A percentile compares a stretch with the other conserved stretches of the same genome.
Evolutionary conservation across 2,329 filamentous ascomycete species (phyloP).

Genomic region (Alternaria sp.): DNA sequence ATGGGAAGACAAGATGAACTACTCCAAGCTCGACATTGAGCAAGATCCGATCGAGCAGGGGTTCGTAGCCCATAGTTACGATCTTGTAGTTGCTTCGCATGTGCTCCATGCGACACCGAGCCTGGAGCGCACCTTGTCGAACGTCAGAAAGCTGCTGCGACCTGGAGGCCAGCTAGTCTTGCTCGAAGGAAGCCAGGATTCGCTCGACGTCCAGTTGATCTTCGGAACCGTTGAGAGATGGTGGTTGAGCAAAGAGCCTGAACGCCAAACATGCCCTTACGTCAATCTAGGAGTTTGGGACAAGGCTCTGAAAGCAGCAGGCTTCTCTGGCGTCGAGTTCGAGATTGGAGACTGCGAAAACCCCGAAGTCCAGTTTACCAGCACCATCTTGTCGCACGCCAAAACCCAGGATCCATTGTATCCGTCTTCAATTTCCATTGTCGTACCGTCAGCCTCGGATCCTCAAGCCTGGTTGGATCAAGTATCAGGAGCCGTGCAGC

Average conservation of each 20-base stretch:
- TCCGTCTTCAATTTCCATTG: background rate
- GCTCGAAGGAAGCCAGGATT: background rate
- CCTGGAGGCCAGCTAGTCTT: background rate
- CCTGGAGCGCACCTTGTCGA: background rate
- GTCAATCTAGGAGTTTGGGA: background rate
- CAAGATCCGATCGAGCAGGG: background rate
- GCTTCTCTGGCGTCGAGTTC: slow-evolving; percentile 2
- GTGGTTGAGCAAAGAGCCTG: slow-evolving; percentile 2
- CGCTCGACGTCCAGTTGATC: background rate
- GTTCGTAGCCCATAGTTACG: background rate
- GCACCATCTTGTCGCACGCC: slow-evolving; percentile 1
- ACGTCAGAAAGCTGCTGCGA: background rate
- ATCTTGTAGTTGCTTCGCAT: background rate
- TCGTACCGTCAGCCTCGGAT: background rate
- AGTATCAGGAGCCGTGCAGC: background rate
- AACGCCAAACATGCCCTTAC: background rate
- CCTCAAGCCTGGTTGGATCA: background rate
- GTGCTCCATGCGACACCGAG: slow-evolving; percentile 1
- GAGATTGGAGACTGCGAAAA: slow-evolving; percentile 2
- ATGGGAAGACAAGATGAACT: background rate
- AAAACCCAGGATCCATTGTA: background rate
- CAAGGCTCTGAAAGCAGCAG: background rate
- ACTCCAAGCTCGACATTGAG: background rate
- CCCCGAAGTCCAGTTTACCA: background rate
- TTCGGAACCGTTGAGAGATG: background rate